These are phyloP conservation scores for Kwoniella dendrophila DNA, from an alignment of 768 basidiomycete species.

Conservation along the genomic window DNA sequence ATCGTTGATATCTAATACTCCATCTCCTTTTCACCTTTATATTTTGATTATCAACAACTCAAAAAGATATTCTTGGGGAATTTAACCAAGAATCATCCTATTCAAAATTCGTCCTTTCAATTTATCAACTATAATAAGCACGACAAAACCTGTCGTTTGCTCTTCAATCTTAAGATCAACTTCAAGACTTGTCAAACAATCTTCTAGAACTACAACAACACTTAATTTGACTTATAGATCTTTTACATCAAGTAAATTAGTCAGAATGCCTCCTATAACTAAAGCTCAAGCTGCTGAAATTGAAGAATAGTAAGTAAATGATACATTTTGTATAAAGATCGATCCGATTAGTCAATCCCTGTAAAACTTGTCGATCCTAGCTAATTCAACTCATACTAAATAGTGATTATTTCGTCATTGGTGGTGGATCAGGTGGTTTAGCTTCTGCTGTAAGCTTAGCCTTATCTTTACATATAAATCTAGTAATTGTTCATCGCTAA, in stretches of 20 bases:
- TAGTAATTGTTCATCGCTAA: background rate
- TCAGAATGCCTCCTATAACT: conserved; percentile 51
- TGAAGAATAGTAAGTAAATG: conserved; percentile 45
- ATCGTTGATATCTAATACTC: background rate
- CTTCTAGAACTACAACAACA: background rate
- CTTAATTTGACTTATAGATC: background rate
- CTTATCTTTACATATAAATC: background rate
- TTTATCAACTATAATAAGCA: background rate
- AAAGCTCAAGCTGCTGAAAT: conserved; percentile 41
- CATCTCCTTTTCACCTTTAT: background rate
- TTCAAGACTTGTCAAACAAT: conserved; percentile 1
- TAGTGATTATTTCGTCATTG: conserved; percentile 79
- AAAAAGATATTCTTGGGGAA: background rate
- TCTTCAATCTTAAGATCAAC: background rate
- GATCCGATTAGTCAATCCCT: background rate
- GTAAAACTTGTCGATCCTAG: background rate
- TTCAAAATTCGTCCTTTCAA: conserved; percentile 17
- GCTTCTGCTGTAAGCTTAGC: conserved; percentile 71
- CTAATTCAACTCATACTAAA: background rate
- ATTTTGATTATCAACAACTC: background rate
- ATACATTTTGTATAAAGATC: background rate
- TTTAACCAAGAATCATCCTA: conserved; percentile 1
- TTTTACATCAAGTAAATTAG: conserved; percentile 19
- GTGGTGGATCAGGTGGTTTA: conserved; percentile 91
- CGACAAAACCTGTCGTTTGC: conserved; percentile 14